Evolutionary conservation across 495 filamentous ascomycete species (phyloP), one percentile per base, ranked within the genome.

Genomic region (Xylaria palmicola): DNA sequence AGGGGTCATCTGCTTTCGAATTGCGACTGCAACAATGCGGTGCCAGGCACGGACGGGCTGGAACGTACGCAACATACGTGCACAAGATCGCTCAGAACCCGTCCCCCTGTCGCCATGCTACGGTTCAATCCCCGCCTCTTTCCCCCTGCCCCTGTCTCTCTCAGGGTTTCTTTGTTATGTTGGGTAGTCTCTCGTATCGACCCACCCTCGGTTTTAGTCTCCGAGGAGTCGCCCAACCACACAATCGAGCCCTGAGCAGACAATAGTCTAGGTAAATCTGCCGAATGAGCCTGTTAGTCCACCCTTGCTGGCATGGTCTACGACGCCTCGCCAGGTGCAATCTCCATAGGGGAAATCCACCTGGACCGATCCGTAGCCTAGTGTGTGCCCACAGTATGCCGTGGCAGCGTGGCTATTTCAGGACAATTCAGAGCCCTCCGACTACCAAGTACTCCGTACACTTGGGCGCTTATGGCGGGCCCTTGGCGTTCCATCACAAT

Each of bases 21-120:
- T 40, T 15, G 36, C 27, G 51, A 41, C 20, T 6, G 32, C 22
- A 29, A 36, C 41, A 24, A 22, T n/a, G 24, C 37, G 26, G 9
- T 15, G 52, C 43, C 52, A 43, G 22, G 52, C 52, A 27, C 24
- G 4, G 15, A 43, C 17, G 13, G 41, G 10, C 6, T 44, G 41
- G 19, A 41, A n/a, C 4, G 39, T 41, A 41, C 17, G 15, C 15
- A 15, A n/a, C 15, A 6, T 41, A 41, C 17, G 10, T 41, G 10
- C 17, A 44, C 22, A 19, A 20, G 41, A 22, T 44, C 17, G 41
- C 22, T 32, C 15, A 27, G 37, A 37, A n/a, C 7, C 9, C n/a
- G n/a, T n/a, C n/a, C 37, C 57, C 57, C 19, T 43, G 57, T 60
- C 24, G 37, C 57, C 47, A 52, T 60, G 47, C 47, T 43, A 43